phyloP scores from a whole-genome alignment of 2,329 filamentous ascomycete genomes.

The Achaetomium macrosporum region DNA sequence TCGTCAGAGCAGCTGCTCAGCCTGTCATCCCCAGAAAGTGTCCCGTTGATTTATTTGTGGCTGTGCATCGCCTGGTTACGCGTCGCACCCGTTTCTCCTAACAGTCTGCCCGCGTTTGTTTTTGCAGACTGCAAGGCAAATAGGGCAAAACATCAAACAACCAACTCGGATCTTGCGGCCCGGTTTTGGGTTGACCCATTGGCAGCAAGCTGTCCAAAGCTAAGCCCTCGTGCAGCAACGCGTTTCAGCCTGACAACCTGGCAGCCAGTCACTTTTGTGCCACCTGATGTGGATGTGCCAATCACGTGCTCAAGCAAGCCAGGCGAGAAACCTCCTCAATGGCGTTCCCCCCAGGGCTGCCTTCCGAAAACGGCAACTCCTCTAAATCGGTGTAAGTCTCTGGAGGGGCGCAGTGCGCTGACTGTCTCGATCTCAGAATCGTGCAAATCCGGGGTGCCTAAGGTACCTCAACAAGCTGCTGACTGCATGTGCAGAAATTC shows the following conservation, averaged over 20 bases:
- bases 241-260: slow-evolving; percentile 4
- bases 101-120: background rate
- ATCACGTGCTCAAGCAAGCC: background rate
- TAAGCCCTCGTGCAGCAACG: background rate
- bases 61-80: background rate
- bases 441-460: background rate
- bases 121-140: background rate
- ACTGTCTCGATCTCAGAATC: background rate
- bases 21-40: too few relatives aligned
- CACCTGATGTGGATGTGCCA: background rate
- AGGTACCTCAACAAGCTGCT: background rate
- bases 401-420: too few relatives aligned
- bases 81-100: background rate
- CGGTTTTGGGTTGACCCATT: background rate
- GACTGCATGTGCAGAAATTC: background rate
- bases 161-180: background rate
- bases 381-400: background rate
- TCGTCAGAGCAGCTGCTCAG: too few relatives aligned
- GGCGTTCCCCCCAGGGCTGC: too few relatives aligned
- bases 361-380: slow-evolving; percentile 1
- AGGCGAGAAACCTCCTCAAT: too few relatives aligned
- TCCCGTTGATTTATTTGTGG: background rate
- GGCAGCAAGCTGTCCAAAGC: background rate
- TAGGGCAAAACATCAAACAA: background rate
- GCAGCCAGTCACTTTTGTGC: slow-evolving; percentile 7